Evolutionary conservation across 2,329 filamentous ascomycete species (phyloP).

Genomic region (Lachnellula hyalina): DNA sequence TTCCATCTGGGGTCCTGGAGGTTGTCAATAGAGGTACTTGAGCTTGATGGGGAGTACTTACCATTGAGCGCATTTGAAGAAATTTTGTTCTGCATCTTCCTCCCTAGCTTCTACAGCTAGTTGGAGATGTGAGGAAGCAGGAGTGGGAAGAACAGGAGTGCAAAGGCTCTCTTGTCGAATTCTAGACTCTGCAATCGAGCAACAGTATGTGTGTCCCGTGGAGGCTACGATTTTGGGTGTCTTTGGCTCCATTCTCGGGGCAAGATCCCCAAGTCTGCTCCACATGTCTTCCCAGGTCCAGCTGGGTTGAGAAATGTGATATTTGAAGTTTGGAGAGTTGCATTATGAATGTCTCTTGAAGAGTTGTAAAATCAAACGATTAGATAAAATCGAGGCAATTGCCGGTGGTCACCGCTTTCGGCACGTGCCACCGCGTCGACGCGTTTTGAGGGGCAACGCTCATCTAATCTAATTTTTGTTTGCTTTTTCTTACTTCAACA

Average conservation of each 20-base stretch:
- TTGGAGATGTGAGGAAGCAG: neutral
- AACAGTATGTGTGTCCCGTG: slow-evolving; percentile 26
- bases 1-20: slow-evolving; percentile 32
- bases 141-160: neutral
- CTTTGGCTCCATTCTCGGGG: slow-evolving; percentile 15
- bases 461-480: neutral
- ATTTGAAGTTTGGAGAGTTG: neutral
- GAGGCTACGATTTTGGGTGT: slow-evolving; percentile 25
- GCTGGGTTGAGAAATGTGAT: neutral
- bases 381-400: neutral
- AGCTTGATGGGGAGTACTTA: slow-evolving; percentile 4
- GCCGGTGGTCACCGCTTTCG: neutral
- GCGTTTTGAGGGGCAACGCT: neutral
- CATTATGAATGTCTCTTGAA: neutral
- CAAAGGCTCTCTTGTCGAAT: slow-evolving; percentile 17
- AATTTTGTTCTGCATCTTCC: slow-evolving; percentile 26
- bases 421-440: neutral
- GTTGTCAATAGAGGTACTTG: slow-evolving; percentile 5
- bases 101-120: slow-evolving; percentile 2
- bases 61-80: slow-evolving; percentile 34
- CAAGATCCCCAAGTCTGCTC: neutral
- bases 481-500: neutral
- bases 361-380: neutral
- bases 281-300: neutral
- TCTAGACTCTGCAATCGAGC: slow-evolving; percentile 25